phyloP scores from a whole-genome alignment of 116 monocot species.

The Dioscorea cayenensis region DNA sequence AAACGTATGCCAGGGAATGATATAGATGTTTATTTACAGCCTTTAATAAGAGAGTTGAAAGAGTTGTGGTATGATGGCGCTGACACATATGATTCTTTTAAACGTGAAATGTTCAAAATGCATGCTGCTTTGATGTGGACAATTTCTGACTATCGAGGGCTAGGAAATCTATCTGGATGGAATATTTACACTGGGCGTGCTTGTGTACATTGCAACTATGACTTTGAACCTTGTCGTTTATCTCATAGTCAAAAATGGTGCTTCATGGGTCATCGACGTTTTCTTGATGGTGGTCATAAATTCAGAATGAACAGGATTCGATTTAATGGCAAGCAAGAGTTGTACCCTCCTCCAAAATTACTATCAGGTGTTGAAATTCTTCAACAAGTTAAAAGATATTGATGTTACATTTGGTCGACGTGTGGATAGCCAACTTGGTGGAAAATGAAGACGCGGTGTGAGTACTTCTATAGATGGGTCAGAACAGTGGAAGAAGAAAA shows the following conservation, averaged over 20 bases:
- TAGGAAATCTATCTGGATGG: slow-evolving; percentile 1
- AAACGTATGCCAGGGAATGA: not conserved
- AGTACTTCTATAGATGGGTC: no score
- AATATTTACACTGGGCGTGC: slow-evolving; percentile 6
- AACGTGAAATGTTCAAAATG: slow-evolving; percentile 6
- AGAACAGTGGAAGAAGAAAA: not conserved
- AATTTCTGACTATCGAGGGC: not conserved
- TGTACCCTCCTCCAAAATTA: not conserved
- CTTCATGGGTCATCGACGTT: slow-evolving; percentile 8
- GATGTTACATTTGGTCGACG: not conserved
- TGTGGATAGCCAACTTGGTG: not conserved
- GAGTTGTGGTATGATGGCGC: slow-evolving; percentile 11
- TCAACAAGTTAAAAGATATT: not conserved
- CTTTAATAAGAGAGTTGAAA: slow-evolving; percentile 2
- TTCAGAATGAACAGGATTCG: not conserved
- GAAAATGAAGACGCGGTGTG: not conserved
- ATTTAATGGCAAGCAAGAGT: not conserved
- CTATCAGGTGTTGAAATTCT: not conserved
- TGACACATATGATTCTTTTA: slow-evolving; percentile 16
- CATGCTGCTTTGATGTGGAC: slow-evolving; percentile 3
- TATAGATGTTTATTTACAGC: slow-evolving; percentile 24
- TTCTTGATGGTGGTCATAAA: slow-evolving; percentile 1
- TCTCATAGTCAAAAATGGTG: slow-evolving; percentile 1
- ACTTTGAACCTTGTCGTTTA: no score
- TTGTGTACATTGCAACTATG: no score